phyloP scores from a whole-genome alignment of 2,329 filamentous ascomycete species.

The Dactylonectria macrodidyma region DNA sequence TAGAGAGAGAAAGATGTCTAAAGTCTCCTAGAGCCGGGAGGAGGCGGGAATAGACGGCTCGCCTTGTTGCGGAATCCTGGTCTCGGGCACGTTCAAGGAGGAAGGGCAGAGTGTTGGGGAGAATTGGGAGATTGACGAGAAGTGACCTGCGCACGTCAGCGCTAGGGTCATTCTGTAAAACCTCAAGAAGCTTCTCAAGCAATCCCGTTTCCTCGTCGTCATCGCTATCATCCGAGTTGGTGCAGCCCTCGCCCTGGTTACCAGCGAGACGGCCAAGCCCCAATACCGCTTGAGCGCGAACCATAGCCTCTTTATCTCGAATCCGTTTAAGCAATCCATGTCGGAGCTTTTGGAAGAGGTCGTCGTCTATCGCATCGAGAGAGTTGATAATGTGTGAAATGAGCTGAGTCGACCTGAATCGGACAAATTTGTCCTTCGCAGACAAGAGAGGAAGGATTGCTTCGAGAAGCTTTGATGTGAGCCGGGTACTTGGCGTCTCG shows the following conservation, averaged over 20 bases:
- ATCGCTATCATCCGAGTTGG: constrained; percentile 79
- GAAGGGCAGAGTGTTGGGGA: constrained; percentile 85
- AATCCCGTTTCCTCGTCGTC: constrained; percentile 76
- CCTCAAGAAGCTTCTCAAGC: constrained; percentile 86
- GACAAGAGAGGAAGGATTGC: constrained; percentile 82
- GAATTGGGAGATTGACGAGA: constrained; percentile 90
- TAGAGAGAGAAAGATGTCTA: constrained; percentile 90
- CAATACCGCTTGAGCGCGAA: constrained; percentile 91
- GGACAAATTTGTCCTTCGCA: constrained; percentile 92
- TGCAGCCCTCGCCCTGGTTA: constrained; percentile 80
- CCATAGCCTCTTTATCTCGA: constrained; percentile 93
- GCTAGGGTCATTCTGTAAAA: constrained; percentile 93
- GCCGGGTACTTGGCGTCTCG: constrained; percentile 87
- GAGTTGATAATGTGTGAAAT: constrained; percentile 94
- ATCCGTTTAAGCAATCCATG: constrained; percentile 87
- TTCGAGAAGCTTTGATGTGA: constrained; percentile 82
- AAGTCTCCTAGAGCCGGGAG: constrained; percentile 94
- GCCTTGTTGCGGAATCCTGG: constrained; percentile 85
- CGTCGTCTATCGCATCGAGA: constrained; percentile 91
- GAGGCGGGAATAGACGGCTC: constrained; percentile 88
- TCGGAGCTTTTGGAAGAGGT: constrained; percentile 86
- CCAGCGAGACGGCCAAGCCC: constrained; percentile 89
- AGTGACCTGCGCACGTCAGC: constrained; percentile 93
- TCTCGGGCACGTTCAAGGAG: constrained; percentile 93
- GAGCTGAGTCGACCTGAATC: constrained; percentile 91